Evolutionary conservation across 164 flowering plant genomes (phyloP), one percentile per base, ranked within the genome.

Genomic region (Nymphaea colorata): DNA sequence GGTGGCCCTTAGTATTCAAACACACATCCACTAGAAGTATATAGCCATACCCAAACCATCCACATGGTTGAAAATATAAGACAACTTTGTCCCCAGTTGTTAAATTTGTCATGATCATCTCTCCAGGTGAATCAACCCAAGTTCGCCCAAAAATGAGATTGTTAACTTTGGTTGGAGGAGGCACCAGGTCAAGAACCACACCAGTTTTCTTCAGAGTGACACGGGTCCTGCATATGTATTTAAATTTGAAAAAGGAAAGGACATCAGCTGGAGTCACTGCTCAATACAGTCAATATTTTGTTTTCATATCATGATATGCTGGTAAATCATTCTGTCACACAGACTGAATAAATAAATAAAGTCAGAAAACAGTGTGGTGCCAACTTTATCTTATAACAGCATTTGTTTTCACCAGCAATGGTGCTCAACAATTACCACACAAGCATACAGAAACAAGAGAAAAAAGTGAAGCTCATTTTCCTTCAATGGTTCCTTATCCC

Each of bases 171-270:
- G 66, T 64, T 18, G 66, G 66, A 25, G 47, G 47, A 8, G 66
- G 66, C 42, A 64, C 66, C 44, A 64, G 42, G 42, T 64, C 66
- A 10, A 64, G 44, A 42, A 64, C 66, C 8, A 64, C 44, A 71
- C 98, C 64, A 61, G 64, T 17, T 8, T 61, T 8, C 64, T 61
- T 61, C 42, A 61, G 41, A 2, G 0, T 57, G 14, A 57, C 51
- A 16, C 67, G 41, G 3, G 64, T 61, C 42, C 64, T 12, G 64
- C 64, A 41, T 61, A 41, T 61, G n/a, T 10, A 61, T 10, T 17
- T 12, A 61, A 12, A 8, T 51, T 51, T 4, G 57, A 61, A 41
- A 55, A 55, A 55, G 59, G 16, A 55, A 8, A 55, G 10, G 59
- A 16, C 59, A 55, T 55, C 10, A 55, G 59, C 59, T 8, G 59